phyloP scores from a whole-genome alignment of 179 eudicot genomes.

The Heliamphora ciliata region DNA sequence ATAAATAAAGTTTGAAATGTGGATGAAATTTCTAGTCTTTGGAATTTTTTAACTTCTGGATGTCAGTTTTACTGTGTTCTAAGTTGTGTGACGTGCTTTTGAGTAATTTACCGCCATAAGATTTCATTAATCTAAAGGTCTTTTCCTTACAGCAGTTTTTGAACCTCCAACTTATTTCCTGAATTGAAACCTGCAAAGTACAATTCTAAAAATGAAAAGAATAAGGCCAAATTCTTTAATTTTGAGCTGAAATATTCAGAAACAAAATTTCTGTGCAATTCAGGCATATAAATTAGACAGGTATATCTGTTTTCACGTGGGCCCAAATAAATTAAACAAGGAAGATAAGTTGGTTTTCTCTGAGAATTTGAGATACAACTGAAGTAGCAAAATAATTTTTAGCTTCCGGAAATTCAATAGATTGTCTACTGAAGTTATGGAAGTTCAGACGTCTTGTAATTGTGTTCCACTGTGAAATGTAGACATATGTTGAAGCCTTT shows the following conservation, averaged over 20 bases:
- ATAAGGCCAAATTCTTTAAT: conserved; percentile 1
- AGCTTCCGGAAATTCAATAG: neutral
- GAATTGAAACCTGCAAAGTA: neutral
- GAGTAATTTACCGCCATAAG: neutral
- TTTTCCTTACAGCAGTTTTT: neutral
- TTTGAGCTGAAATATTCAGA: neutral
- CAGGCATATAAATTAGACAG: neutral
- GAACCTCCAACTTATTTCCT: neutral
- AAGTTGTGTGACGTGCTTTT: neutral
- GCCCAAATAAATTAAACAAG: neutral
- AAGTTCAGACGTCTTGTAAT: neutral
- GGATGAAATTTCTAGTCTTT: neutral
- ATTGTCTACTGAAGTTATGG: too few species aligned
- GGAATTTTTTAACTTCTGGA: neutral
- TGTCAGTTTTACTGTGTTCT: neutral
- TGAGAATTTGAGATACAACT: neutral
- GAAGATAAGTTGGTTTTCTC: neutral
- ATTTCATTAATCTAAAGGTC: neutral
- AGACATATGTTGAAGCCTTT: neutral
- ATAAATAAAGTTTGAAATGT: neutral
- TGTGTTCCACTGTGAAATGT: neutral
- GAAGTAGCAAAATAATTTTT: neutral
- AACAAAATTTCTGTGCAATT: neutral
- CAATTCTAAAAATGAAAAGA: neutral
- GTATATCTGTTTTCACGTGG: too few species aligned